Conservation (phyloP, 495 filamentous ascomycete species). For the Entonaema liquescens region DNA sequence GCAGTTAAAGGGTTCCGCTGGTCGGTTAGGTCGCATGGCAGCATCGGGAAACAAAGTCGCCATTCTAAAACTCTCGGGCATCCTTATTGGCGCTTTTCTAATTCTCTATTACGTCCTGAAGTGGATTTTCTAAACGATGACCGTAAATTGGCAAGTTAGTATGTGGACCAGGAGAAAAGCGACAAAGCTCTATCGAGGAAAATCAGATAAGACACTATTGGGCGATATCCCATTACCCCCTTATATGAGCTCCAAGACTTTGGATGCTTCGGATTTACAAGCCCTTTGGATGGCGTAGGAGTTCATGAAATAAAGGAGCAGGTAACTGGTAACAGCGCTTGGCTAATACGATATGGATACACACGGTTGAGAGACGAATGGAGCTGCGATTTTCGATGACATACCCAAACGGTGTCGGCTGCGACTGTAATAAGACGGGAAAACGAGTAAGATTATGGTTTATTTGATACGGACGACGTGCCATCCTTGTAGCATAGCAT, state of each 20-base stretch:
- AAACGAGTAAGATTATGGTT: background rate
- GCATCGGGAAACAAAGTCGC: conserved; percentile 89
- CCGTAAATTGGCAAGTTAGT: background rate
- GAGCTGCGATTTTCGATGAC: background rate
- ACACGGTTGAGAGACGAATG: background rate
- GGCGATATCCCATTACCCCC: background rate
- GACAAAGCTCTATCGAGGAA: background rate
- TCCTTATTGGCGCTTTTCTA: conserved; percentile 77
- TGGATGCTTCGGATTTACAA: background rate
- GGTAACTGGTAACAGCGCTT: background rate
- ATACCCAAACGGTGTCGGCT: conserved; percentile 7
- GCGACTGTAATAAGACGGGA: conserved; percentile 3
- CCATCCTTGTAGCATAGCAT: conserved; percentile 34
- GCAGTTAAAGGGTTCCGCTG: conserved; percentile 83
- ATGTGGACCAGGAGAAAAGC: background rate
- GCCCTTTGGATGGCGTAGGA: background rate
- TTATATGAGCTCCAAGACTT: background rate
- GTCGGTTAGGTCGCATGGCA: conserved; percentile 91
- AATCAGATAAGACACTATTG: background rate
- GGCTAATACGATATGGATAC: background rate
- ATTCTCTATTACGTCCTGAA: conserved; percentile 76
- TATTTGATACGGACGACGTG: conserved; percentile 9
- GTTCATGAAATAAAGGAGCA: background rate
- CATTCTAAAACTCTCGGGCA: conserved; percentile 86
- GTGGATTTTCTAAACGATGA: conserved; percentile 65